Conservation (phyloP, 129 eudicot species). For the Flaveria trinervia region DNA sequence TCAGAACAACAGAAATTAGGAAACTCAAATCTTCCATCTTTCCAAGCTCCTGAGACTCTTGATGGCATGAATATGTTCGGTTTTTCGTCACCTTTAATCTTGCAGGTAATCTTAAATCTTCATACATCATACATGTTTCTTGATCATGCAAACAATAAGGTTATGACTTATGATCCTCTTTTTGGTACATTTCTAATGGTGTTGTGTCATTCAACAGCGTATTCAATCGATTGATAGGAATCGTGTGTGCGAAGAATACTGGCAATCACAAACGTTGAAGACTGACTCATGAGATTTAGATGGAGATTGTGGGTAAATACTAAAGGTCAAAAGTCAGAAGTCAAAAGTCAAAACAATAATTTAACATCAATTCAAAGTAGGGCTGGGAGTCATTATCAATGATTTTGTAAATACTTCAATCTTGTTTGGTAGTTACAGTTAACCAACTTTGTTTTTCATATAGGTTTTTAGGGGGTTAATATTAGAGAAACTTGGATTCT, state of each 20-base stretch:
- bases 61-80: slow-evolving; percentile 98
- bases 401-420: background rate
- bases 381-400: background rate
- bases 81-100: slow-evolving; percentile 73
- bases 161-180: background rate
- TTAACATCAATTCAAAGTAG: background rate
- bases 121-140: background rate
- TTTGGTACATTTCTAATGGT: background rate
- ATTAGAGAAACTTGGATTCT: background rate
- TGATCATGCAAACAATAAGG: background rate
- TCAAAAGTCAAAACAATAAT: background rate
- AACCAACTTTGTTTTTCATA: background rate
- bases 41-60: slow-evolving; percentile 80
- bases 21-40: slow-evolving; percentile 61
- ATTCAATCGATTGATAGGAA: slow-evolving; percentile 58
- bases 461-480: background rate
- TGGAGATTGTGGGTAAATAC: slow-evolving; percentile 8
- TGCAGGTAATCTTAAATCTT: slow-evolving; percentile 54
- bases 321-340: slow-evolving; percentile 20
- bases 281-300: slow-evolving; percentile 32
- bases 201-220: slow-evolving; percentile 31
- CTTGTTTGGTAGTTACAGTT: slow-evolving; percentile 10
- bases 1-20: slow-evolving; percentile 70
- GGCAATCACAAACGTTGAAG: slow-evolving; percentile 57
- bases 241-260: slow-evolving; percentile 56